phyloP scores from a whole-genome alignment of 306 rosid species.

The Morella rubra region DNA sequence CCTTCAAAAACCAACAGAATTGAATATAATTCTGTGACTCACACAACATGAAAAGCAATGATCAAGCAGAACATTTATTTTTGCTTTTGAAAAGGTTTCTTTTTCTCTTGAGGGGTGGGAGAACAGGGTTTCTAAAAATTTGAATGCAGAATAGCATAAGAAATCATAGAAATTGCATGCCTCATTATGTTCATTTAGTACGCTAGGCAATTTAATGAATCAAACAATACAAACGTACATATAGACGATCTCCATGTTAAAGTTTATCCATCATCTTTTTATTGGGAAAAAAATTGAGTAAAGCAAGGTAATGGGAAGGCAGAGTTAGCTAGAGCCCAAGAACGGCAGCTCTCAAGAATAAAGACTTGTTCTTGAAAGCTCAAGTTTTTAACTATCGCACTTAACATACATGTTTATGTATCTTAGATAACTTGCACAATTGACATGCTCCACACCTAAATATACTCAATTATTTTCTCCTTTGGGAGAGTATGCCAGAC shows the following conservation, averaged over 20 bases:
- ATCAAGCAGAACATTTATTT: not conserved
- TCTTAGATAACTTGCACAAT: not conserved
- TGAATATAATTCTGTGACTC: not conserved
- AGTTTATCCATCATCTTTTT: not conserved
- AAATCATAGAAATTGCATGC: not conserved
- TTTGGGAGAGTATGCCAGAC: not conserved
- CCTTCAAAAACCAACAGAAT: conserved; percentile 51
- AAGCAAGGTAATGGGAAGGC: not conserved
- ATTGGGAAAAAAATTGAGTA: not conserved
- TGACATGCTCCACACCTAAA: not conserved
- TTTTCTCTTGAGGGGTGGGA: not conserved
- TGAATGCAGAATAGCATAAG: not conserved
- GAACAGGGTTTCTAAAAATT: not conserved
- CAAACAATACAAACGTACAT: not conserved
- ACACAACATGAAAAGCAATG: conserved; percentile 19
- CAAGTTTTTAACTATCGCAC: not conserved
- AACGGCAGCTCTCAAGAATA: not conserved
- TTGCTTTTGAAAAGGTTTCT: not conserved
- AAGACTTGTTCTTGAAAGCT: not conserved
- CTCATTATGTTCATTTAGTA: not conserved
- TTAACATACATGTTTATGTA: not conserved
- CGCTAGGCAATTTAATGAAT: not conserved
- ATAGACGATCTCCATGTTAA: not conserved
- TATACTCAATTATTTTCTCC: not conserved
- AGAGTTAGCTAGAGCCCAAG: not conserved